Percentiles rank a stretch among this genome's conserved stretches.
Evolutionary conservation across 371 early-diverging fungal species (phyloP).

Genomic region (Zancudomyces culisetae): DNA sequence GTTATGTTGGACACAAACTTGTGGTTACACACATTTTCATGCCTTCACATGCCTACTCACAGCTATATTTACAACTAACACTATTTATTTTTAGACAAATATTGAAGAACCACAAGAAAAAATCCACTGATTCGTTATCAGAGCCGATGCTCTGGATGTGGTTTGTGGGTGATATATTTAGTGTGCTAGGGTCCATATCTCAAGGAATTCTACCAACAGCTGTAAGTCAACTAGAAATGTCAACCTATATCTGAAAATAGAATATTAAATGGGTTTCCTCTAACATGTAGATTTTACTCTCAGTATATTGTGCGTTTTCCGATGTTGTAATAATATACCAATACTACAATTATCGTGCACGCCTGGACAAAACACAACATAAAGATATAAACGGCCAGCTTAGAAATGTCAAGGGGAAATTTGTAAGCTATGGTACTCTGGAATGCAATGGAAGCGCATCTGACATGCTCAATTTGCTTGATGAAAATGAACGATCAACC

Average conservation of each 20-base stretch:
- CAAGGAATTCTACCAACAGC: conserved; percentile 50
- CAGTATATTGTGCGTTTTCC: not conserved
- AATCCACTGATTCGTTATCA: conserved; percentile 29
- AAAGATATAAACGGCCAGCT: too few relatives aligned
- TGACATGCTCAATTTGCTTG: too few relatives aligned
- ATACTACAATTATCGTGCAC: conserved; percentile 4
- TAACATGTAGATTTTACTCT: not conserved
- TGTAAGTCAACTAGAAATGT: conserved; percentile 16
- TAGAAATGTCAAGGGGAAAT: too few relatives aligned
- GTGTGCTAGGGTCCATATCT: conserved; percentile 50
- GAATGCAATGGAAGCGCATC: too few relatives aligned
- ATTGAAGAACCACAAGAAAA: conserved; percentile 19
- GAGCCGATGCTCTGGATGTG: conserved; percentile 53
- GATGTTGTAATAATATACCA: not conserved
- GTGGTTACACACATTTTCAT: not conserved
- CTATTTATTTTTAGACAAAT: conserved; percentile 15
- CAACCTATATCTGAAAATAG: conserved; percentile 1
- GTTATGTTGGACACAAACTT: conserved; percentile 4
- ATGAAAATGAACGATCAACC: too few relatives aligned
- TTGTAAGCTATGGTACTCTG: too few relatives aligned
- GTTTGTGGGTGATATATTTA: conserved; percentile 66
- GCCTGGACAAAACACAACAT: too few relatives aligned
- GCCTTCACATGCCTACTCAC: too few relatives aligned
- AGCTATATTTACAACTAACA: too few relatives aligned
- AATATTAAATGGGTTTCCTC: too few relatives aligned